Conservation (phyloP, 805 yeast genomes). For the Hanseniaspora taiwanica region DNA sequence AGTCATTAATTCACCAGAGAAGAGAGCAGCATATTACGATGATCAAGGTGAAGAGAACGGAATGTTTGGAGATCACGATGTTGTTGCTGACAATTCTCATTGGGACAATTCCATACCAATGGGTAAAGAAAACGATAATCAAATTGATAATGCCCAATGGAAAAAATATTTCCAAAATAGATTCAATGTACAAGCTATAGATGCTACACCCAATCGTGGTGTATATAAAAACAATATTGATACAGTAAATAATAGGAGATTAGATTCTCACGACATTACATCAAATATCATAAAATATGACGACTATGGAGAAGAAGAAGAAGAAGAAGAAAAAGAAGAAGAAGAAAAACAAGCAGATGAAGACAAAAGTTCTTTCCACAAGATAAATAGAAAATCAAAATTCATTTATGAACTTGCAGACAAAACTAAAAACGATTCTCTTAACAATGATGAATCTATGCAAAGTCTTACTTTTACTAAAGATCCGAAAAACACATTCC, state of each 20-base stretch:
- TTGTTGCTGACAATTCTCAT: too few species aligned
- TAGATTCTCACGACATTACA: background rate
- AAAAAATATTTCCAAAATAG: background rate
- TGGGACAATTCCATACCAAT: too few species aligned
- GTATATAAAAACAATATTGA: background rate
- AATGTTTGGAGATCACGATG: too few species aligned
- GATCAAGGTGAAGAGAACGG: too few species aligned
- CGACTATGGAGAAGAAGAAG: background rate
- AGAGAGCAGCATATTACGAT: background rate
- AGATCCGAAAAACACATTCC: background rate
- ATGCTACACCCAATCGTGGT: background rate
- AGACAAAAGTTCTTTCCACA: background rate
- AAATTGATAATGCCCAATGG: background rate
- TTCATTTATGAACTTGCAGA: background rate
- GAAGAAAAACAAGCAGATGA: background rate
- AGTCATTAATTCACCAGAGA: constrained; percentile 1
- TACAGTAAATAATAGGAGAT: background rate
- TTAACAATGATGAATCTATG: background rate
- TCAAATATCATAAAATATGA: background rate
- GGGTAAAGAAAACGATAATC: too few species aligned
- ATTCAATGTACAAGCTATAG: background rate
- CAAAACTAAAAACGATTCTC: background rate
- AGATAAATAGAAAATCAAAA: background rate
- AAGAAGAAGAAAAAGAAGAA: background rate
- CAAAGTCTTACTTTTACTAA: background rate